A percentile compares a stretch with the other conserved stretches of the same genome.
These are phyloP conservation scores for Saccharomyces hybrid DNA, from an alignment of 1,139 yeast species.

Conservation along the genomic window DNA sequence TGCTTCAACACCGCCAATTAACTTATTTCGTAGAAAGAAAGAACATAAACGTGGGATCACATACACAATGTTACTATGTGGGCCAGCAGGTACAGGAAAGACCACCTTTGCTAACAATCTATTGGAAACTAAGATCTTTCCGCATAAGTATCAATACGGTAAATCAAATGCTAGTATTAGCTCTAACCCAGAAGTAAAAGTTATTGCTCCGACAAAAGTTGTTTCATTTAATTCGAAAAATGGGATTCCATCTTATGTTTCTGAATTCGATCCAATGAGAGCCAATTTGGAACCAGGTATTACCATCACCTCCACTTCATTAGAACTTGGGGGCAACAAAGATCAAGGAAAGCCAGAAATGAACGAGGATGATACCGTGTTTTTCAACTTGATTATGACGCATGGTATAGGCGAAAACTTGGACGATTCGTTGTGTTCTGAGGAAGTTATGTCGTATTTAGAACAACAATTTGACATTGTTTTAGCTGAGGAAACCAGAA, in stretches of 20 bases:
- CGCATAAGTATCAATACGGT: slow-evolving; percentile 43
- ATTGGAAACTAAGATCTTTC: slow-evolving; percentile 51
- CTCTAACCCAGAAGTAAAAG: slow-evolving; percentile 15
- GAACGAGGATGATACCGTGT: slow-evolving; percentile 51
- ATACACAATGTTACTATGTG: slow-evolving; percentile 72
- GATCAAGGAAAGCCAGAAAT: slow-evolving; percentile 32
- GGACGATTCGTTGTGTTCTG: slow-evolving; percentile 57
- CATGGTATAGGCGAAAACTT: slow-evolving; percentile 75
- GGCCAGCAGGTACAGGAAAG: slow-evolving; percentile 74
- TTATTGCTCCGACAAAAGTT: slow-evolving; percentile 29
- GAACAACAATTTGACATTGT: slow-evolving; percentile 81
- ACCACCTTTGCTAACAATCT: slow-evolving; percentile 76
- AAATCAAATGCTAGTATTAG: slow-evolving; percentile 8
- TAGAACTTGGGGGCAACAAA: slow-evolving; percentile 37
- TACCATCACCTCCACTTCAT: slow-evolving; percentile 59
- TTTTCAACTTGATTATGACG: slow-evolving; percentile 59
- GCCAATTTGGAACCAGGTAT: slow-evolving; percentile 50
- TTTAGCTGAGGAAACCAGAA: slow-evolving; percentile 69
- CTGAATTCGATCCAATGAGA: slow-evolving; percentile 31
- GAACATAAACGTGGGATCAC: slow-evolving; percentile 81
- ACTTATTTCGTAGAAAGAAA: slow-evolving; percentile 40
- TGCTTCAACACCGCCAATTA: slow-evolving; percentile 16
- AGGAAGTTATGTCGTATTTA: slow-evolving; percentile 64
- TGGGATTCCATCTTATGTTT: slow-evolving; percentile 29
- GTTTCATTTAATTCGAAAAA: slow-evolving; percentile 33